Evolutionary conservation across 2,329 filamentous ascomycete species (phyloP), one percentile per base, ranked within the genome.

Genomic region (Chrysoporthe austroafricana): DNA sequence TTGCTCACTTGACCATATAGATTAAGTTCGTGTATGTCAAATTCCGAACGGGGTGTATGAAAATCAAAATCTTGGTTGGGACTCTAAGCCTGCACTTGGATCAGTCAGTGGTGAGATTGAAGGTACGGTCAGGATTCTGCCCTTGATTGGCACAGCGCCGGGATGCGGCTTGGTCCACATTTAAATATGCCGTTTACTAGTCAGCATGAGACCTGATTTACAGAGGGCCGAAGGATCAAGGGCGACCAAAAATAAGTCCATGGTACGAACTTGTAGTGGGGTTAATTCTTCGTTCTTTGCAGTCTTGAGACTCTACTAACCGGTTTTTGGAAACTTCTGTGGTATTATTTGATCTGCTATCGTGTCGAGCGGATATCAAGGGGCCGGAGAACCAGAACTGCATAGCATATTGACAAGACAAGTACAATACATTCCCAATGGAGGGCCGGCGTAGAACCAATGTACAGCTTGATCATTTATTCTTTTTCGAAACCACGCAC

Each of bases 391-490:
- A 54, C 26, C 14, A 58, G 34, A 39, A 21, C 32, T 39, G 32
- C 56, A 36, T 36, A 13, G 14, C 26, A n/a, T 48, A 16, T 21
- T 6, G n/a, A 44, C n/a, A 21, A 34, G 9, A 36, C 32, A 60
- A 4, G 39, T 60, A 43, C 42, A 64, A 54, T 59, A 61, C 57
- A 59, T 58, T 61, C 62, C 46, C 62, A 62, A 65, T 14, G 42
- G 61, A 60, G 50, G n/a, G 18, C 39, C 16, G 44, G 60, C 34
- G 34, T 36, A 62, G n/a, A 18, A 44, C 32, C 48, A 66, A 54
- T 68, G 42, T 68, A 66, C 63, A 66, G 58, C 32, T 62, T 16
- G 57, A 57, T 59, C 44, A 59, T 60, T 59, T 63, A 43, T 59
- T 52, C n/a, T 63, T 59, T 54, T 63, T 34, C 16, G 44, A 66